Evolutionary conservation across 2,329 filamentous ascomycete genomes (phyloP).

Genomic region (Didymella glomerata): DNA sequence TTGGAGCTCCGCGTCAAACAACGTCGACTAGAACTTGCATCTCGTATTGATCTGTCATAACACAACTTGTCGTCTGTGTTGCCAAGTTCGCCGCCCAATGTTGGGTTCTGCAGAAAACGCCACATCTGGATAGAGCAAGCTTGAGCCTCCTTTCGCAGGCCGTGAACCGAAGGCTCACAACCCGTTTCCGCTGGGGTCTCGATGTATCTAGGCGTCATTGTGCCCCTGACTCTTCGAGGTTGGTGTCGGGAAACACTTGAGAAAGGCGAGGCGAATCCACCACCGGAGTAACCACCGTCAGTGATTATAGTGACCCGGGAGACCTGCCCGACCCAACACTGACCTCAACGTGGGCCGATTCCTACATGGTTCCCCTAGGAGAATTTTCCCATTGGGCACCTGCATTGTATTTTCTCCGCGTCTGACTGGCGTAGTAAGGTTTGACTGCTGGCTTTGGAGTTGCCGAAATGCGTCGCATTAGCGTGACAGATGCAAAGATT

Average conservation of each 20-base stretch:
- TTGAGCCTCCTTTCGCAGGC: conserved; percentile 3
- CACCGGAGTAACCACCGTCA: conserved; percentile 5
- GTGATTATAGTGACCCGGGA: conserved; percentile 1
- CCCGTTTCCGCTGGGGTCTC: conserved; percentile 1
- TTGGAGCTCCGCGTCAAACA: conserved; percentile 10
- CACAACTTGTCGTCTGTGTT: background rate
- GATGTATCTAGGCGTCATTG: conserved; percentile 2
- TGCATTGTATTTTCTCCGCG: conserved; percentile 2
- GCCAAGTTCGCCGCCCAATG: conserved; percentile 1
- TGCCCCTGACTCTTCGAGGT: conserved; percentile 13
- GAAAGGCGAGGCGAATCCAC: conserved; percentile 12
- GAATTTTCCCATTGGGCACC: conserved; percentile 5
- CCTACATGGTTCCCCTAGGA: background rate
- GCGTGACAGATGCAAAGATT: conserved; percentile 19
- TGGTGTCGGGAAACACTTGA: background rate
- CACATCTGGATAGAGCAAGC: background rate
- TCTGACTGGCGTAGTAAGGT: conserved; percentile 11
- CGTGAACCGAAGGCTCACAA: conserved; percentile 1
- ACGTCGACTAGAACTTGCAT: conserved; percentile 4
- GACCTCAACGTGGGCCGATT: conserved; percentile 8
- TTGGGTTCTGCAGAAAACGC: background rate
- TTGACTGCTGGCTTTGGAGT: conserved; percentile 11
- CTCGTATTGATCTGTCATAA: conserved; percentile 5
- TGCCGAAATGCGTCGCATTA: conserved; percentile 7
- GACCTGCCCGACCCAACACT: conserved; percentile 4